Evolutionary conservation across 2,329 filamentous ascomycete species (phyloP).

Genomic region (Neonectria magnoliae): DNA sequence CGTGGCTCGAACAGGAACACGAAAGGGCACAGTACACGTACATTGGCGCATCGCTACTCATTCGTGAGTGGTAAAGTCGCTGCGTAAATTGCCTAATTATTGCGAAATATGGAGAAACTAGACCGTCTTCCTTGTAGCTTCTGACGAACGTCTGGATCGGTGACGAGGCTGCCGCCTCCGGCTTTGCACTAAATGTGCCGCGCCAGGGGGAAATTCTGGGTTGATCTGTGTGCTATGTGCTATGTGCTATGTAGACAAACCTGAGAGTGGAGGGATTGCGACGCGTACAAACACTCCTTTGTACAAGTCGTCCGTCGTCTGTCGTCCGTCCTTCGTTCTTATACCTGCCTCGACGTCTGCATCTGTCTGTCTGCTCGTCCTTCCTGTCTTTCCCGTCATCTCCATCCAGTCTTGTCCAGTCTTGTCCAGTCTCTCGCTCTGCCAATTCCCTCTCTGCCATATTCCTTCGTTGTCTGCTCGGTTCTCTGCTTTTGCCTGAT

Average conservation of each 20-base stretch:
- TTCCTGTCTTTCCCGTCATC: neutral
- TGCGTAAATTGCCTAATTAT: neutral
- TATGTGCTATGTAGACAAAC: no score
- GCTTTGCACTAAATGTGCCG: neutral
- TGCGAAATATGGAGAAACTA: neutral
- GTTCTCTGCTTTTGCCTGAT: neutral
- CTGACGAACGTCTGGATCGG: neutral
- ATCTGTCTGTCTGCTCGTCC: neutral
- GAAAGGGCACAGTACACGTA: no score
- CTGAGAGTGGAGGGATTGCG: neutral
- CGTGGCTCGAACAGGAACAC: no score
- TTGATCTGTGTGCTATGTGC: neutral
- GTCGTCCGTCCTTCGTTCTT: neutral
- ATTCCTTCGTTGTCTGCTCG: neutral
- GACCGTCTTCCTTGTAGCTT: neutral
- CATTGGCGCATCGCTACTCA: no score
- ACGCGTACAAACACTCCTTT: neutral
- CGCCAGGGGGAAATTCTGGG: neutral
- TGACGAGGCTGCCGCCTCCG: constrained; percentile 2
- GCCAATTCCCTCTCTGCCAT: neutral
- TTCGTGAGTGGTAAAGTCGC: no score
- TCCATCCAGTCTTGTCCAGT: neutral
- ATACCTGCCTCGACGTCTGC: neutral
- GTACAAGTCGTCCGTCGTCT: neutral
- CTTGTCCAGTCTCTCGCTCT: neutral